These are phyloP conservation scores for Penicillium flavigenum DNA, from an alignment of 495 filamentous ascomycete genomes.

Conservation along the genomic window DNA sequence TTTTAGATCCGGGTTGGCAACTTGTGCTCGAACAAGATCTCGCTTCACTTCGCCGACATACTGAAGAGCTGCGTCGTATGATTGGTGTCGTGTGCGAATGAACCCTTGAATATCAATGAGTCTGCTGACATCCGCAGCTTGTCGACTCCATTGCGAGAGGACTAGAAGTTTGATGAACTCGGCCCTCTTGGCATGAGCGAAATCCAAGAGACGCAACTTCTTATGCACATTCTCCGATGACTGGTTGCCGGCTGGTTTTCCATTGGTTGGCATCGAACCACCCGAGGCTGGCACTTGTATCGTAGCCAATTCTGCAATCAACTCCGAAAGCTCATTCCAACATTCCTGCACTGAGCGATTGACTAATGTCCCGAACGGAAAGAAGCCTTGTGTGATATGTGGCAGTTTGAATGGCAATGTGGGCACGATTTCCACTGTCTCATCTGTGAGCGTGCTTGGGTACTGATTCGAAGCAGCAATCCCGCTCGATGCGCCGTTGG, in stretches of 20 bases:
- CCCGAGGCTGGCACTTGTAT: constrained; percentile 49
- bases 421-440: constrained; percentile 2
- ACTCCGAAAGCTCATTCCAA: constrained; percentile 69
- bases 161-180: constrained; percentile 90
- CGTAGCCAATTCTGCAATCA: constrained; percentile 68
- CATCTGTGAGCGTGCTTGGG: constrained; percentile 11
- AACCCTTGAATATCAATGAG: constrained; percentile 81
- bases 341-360: constrained; percentile 77
- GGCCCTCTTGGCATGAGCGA: constrained; percentile 60
- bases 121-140: constrained; percentile 70
- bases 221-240: constrained; percentile 70
- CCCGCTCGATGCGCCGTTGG: constrained; percentile 32
- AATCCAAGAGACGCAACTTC: constrained; percentile 73
- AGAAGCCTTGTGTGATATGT: constrained; percentile 74
- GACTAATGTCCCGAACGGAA: constrained; percentile 68
- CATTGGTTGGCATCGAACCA: constrained; percentile 39
- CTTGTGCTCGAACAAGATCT: constrained; percentile 59
- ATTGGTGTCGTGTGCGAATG: constrained; percentile 56
- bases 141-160: constrained; percentile 81
- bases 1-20: constrained; percentile 84
- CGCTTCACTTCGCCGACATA: constrained; percentile 68
- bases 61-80: constrained; percentile 56
- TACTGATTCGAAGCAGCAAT: constrained; percentile 15
- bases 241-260: constrained; percentile 57
- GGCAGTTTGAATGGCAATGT: constrained; percentile 64